Evolutionary conservation across 129 eudicot species (phyloP).

Genomic region (Dittrichia graveolens): DNA sequence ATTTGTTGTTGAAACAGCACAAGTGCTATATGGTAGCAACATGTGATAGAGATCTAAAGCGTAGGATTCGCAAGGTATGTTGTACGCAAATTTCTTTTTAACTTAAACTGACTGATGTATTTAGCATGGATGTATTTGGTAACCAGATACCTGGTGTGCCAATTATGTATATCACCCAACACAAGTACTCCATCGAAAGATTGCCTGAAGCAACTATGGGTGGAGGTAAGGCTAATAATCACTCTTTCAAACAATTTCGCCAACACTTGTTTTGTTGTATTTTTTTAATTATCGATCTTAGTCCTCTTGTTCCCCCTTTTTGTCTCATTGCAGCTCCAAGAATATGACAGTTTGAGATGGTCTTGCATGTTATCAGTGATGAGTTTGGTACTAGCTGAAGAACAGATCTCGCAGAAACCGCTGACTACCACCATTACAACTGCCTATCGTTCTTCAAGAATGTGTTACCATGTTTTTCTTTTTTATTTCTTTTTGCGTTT

Average conservation of each 20-base stretch:
- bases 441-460: not conserved
- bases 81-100: not conserved
- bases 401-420: not conserved
- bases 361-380: not conserved
- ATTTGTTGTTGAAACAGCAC: slow-evolving; percentile 57
- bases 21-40: slow-evolving; percentile 98
- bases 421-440: too few relatives aligned
- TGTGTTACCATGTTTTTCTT: not conserved
- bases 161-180: slow-evolving; percentile 91
- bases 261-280: not conserved
- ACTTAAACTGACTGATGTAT: not conserved
- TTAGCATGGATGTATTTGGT: slow-evolving; percentile 1
- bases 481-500: not conserved
- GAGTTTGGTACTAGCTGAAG: not conserved
- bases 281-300: not conserved
- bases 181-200: slow-evolving; percentile 83
- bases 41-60: slow-evolving; percentile 93
- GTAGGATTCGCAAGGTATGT: slow-evolving; percentile 91
- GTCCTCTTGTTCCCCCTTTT: not conserved
- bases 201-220: slow-evolving; percentile 99
- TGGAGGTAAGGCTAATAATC: slow-evolving; percentile 65
- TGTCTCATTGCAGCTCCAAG: slow-evolving; percentile 55
- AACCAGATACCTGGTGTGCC: slow-evolving; percentile 96
- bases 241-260: not conserved
- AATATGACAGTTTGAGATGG: slow-evolving; percentile 29